These are phyloP conservation scores for Apodospora peruviana DNA, from an alignment of 495 filamentous ascomycete genomes.

Conservation along the genomic window DNA sequence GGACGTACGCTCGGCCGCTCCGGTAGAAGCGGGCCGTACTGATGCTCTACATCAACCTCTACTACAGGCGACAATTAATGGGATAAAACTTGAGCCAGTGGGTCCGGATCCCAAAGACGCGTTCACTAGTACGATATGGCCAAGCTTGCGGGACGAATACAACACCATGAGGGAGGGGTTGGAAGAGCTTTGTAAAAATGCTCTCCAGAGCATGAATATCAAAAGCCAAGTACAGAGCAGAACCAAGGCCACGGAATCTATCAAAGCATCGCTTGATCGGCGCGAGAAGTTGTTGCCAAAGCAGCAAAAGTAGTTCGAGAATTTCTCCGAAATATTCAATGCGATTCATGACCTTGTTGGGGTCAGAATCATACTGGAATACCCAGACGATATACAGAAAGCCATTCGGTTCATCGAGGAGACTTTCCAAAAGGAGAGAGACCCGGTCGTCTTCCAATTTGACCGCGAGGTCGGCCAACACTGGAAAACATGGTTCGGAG, in stretches of 20 bases:
- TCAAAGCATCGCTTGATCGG: slow-evolving; percentile 1
- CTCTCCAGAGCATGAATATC: slow-evolving; percentile 1
- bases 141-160: slow-evolving; percentile 3
- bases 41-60: background rate
- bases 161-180: slow-evolving; percentile 4
- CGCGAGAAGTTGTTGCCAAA: background rate
- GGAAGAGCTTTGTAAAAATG: slow-evolving; percentile 3
- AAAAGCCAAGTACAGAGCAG: slow-evolving; percentile 1
- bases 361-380: slow-evolving; percentile 6
- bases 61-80: background rate
- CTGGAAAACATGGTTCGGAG: slow-evolving; percentile 8
- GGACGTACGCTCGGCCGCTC: background rate
- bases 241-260: slow-evolving; percentile 2
- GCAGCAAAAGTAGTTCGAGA: slow-evolving; percentile 2
- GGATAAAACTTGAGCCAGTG: background rate
- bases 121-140: slow-evolving; percentile 3
- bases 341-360: slow-evolving; percentile 7
- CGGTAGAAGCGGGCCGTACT: background rate
- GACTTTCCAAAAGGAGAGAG: background rate
- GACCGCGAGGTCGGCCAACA: background rate
- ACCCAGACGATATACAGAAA: slow-evolving; percentile 2
- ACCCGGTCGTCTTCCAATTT: background rate
- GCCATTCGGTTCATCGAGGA: slow-evolving; percentile 4
- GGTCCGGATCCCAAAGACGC: slow-evolving; percentile 1
- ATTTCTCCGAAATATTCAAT: background rate